A percentile compares a stretch with the other conserved stretches of the same genome.
These are phyloP conservation scores for Paecilomyces dactylethromorphus DNA, from an alignment of 2,329 filamentous ascomycete genomes.

Conservation along the genomic window DNA sequence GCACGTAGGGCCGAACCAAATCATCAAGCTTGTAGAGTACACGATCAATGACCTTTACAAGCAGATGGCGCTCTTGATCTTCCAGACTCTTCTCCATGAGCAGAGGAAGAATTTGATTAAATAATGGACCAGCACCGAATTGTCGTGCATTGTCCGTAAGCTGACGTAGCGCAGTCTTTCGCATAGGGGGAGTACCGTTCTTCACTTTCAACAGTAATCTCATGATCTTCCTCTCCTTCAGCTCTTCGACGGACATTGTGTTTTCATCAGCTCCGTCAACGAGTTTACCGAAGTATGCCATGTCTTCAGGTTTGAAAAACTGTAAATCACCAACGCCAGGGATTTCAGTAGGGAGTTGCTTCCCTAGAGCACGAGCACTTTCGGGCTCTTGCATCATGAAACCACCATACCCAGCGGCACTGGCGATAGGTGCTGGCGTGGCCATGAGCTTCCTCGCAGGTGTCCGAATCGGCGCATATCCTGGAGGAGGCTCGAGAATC, in stretches of 20 bases:
- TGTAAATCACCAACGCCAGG: conserved; percentile 92
- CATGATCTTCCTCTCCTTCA: conserved; percentile 99
- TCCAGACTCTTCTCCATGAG: conserved; percentile 98
- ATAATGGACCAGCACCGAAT: conserved; percentile 88
- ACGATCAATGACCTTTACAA: conserved; percentile 98
- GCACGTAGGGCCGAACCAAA: conserved; percentile 88
- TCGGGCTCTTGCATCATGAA: conserved; percentile 98
- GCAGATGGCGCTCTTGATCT: conserved; percentile 93
- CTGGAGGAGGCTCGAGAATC: conserved; percentile 80
- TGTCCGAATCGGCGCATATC: conserved; percentile 77
- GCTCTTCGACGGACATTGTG: conserved; percentile 81
- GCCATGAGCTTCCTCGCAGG: conserved; percentile 68
- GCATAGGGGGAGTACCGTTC: conserved; percentile 97
- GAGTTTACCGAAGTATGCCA: conserved; percentile 97
- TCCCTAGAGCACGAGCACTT: conserved; percentile 72
- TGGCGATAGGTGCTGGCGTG: conserved; percentile 59
- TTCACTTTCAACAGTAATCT: conserved; percentile 93
- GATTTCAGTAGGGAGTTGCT: conserved; percentile 90
- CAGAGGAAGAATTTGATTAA: conserved; percentile 93
- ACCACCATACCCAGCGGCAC: conserved; percentile 59
- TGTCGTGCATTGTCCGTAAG: conserved; percentile 95
- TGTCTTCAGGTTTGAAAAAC: conserved; percentile 98
- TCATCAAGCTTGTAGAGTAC: conserved; percentile 98
- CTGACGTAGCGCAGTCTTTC: conserved; percentile 94
- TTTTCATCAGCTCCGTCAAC: conserved; percentile 93